A percentile compares a stretch with the other conserved stretches of the same genome.
phyloP scores from a whole-genome alignment of 352 stramenopile species.

The Globisporangium camurandrum region DNA sequence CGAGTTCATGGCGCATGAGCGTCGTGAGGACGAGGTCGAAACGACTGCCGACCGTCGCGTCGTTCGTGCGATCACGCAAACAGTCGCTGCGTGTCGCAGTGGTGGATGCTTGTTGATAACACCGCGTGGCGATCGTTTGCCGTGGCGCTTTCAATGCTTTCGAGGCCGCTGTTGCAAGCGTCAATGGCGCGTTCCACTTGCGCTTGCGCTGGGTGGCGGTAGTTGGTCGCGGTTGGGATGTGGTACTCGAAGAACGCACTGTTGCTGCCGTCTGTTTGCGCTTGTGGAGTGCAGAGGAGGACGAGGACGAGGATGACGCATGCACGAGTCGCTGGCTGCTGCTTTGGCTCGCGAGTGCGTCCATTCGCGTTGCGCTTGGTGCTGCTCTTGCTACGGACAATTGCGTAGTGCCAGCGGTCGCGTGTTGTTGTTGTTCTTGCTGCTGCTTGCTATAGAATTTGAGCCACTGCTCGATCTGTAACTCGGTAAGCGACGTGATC shows the following conservation, averaged over 20 bases:
- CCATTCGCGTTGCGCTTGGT: too few relatives aligned
- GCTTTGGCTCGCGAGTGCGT: too few relatives aligned
- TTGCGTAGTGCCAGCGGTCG: too few relatives aligned
- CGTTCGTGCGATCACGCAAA: conserved; percentile 38
- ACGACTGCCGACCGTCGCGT: conserved; percentile 43
- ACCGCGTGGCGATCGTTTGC: conserved; percentile 45
- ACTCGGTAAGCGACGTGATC: conserved; percentile 49
- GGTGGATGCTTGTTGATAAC: too few relatives aligned
- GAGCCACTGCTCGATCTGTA: conserved; percentile 66
- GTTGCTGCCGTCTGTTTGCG: conserved; percentile 27
- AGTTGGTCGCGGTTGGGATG: conserved; percentile 14
- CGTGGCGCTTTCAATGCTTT: too few relatives aligned
- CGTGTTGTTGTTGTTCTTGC: too few relatives aligned
- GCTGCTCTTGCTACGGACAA: too few relatives aligned
- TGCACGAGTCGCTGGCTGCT: too few relatives aligned
- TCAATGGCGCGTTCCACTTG: conserved; percentile 10
- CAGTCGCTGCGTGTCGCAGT: too few relatives aligned
- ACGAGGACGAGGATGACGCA: conserved; percentile 2
- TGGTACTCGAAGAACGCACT: conserved; percentile 9
- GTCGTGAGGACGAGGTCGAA: conserved; percentile 57
- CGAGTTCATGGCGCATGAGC: conserved; percentile 58
- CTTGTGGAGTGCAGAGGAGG: conserved; percentile 22
- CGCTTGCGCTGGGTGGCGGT: conserved; percentile 48
- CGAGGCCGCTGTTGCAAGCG: neutral
- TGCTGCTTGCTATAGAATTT: conserved; percentile 22